A percentile compares a stretch with the other conserved stretches of the same genome.
Conservation (phyloP, 164 flowering plant genomes). For the Aristolochia fimbriata region DNA sequence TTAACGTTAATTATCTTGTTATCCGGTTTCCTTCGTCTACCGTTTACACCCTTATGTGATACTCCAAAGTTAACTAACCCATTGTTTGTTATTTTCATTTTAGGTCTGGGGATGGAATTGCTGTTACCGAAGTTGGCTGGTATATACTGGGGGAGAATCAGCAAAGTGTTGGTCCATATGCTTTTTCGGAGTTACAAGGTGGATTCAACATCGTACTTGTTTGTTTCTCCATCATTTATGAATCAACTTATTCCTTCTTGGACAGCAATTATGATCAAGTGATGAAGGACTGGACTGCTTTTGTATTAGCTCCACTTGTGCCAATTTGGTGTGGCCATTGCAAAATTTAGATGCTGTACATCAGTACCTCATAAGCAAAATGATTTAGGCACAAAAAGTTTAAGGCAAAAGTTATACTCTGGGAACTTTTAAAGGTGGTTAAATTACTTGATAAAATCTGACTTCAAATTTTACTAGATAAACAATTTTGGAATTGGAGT, state of each 20-base stretch:
- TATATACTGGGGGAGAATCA: constrained; percentile 71
- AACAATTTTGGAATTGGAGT: too few species aligned
- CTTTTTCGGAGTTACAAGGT: constrained; percentile 72
- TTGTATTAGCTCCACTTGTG: background rate
- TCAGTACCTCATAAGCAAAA: background rate
- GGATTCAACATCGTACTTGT: background rate
- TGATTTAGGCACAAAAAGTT: too few species aligned
- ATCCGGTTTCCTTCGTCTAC: too few species aligned
- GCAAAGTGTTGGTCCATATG: constrained; percentile 73
- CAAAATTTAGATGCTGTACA: background rate
- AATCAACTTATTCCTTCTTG: background rate
- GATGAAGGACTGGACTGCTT: background rate
- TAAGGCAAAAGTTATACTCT: too few species aligned
- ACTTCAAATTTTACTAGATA: too few species aligned
- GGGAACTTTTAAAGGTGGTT: too few species aligned
- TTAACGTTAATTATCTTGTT: too few species aligned
- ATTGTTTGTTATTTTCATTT: background rate
- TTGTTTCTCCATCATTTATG: background rate
- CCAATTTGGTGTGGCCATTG: background rate
- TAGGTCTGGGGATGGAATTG: constrained; percentile 10
- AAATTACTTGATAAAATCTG: too few species aligned
- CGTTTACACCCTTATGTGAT: too few species aligned
- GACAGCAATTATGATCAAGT: background rate
- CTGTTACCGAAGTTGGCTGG: constrained; percentile 57
- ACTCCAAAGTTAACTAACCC: too few species aligned